Evolutionary conservation across 768 basidiomycete species (phyloP).

Genomic region (Pleurotus ostreatus): DNA sequence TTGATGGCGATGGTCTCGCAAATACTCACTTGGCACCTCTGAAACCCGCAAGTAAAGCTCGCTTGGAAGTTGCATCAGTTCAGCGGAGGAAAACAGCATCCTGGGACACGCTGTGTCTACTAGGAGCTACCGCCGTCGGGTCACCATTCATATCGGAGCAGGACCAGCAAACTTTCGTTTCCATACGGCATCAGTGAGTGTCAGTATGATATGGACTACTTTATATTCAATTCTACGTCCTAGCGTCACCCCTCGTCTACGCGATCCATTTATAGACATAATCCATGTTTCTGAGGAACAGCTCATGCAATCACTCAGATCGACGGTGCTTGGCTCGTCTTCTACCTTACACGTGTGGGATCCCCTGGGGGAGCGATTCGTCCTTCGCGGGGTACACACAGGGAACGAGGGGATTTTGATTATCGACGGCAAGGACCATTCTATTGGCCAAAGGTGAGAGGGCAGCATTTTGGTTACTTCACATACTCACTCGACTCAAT

Average conservation of each 20-base stretch:
- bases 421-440: conserved; percentile 55
- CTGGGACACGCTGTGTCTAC: conserved; percentile 56
- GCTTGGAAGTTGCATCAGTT: not conserved
- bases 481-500: not conserved
- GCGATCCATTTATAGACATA: conserved; percentile 31
- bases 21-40: too few relatives aligned
- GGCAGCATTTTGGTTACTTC: not conserved
- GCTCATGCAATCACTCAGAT: conserved; percentile 48
- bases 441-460: conserved; percentile 52
- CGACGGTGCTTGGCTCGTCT: conserved; percentile 62
- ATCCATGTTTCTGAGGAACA: conserved; percentile 43
- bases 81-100: conserved; percentile 44
- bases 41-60: too few relatives aligned
- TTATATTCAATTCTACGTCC: not conserved
- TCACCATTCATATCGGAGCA: conserved; percentile 73
- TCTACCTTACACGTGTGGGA: conserved; percentile 70
- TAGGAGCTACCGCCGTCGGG: conserved; percentile 24
- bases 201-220: not conserved
- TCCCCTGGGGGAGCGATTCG: conserved; percentile 58
- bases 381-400: conserved; percentile 33
- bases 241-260: conserved; percentile 48
- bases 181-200: conserved; percentile 59
- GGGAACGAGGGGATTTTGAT: conserved; percentile 34
- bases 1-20: too few relatives aligned
- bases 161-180: conserved; percentile 42